phyloP scores from a whole-genome alignment of 108 stramenopile species.

The Ochromonas danica region DNA sequence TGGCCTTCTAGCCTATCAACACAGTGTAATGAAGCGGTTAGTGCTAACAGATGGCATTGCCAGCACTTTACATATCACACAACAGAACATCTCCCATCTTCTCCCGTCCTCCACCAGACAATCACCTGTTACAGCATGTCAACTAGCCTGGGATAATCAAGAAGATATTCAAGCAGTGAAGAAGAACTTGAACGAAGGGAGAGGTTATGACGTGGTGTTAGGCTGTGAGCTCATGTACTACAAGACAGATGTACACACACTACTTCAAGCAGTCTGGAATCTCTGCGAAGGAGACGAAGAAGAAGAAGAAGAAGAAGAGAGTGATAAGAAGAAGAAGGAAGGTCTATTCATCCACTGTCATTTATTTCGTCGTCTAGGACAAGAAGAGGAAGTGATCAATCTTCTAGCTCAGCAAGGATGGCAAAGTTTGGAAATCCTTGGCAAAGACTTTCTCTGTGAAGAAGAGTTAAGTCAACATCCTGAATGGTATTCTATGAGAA shows the following conservation, averaged over 20 bases:
- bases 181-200: not conserved
- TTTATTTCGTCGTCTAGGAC: constrained; percentile 8
- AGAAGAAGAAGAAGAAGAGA: no score
- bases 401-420: not conserved
- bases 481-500: not conserved
- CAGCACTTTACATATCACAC: not conserved
- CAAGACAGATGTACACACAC: not conserved
- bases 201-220: not conserved
- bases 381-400: not conserved
- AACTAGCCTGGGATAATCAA: not conserved
- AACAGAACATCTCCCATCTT: not conserved
- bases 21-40: not conserved
- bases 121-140: not conserved
- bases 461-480: constrained; percentile 9
- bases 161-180: not conserved
- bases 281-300: no score
- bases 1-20: not conserved
- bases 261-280: not conserved
- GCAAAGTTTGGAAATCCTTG: not conserved
- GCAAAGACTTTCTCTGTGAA: not conserved
- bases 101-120: no score
- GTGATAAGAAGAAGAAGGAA: not conserved
- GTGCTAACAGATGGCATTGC: not conserved
- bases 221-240: constrained; percentile 20
- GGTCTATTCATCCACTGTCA: constrained; percentile 9